These are phyloP conservation scores for Verticillium albo-atrum DNA, from an alignment of 2,329 filamentous ascomycete genomes.

Conservation along the genomic window DNA sequence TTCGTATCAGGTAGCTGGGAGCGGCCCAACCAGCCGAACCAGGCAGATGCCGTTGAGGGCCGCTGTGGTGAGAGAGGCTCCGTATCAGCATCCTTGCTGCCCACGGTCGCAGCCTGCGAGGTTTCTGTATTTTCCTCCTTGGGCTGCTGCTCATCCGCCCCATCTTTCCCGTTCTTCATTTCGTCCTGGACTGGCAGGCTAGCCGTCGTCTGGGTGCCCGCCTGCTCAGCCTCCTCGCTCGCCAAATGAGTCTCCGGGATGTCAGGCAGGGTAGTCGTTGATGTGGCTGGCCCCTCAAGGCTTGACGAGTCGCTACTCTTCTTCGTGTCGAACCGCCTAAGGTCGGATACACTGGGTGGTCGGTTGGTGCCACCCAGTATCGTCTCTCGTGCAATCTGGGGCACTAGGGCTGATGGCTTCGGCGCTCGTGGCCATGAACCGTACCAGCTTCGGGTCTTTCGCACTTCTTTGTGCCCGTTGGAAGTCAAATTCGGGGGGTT, in stretches of 20 bases:
- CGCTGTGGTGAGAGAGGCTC: slow-evolving; percentile 8
- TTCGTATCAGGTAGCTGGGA: slow-evolving; percentile 15
- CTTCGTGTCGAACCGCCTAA: slow-evolving; percentile 46
- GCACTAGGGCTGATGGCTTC: slow-evolving; percentile 55
- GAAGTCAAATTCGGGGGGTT: neutral
- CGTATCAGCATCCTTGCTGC: neutral
- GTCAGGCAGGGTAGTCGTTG: slow-evolving; percentile 22
- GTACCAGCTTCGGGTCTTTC: slow-evolving; percentile 56
- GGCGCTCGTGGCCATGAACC: slow-evolving; percentile 53
- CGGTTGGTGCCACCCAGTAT: slow-evolving; percentile 53
- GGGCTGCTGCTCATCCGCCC: neutral
- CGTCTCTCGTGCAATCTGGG: slow-evolving; percentile 53
- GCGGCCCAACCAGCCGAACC: slow-evolving; percentile 49
- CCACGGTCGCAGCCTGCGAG: neutral
- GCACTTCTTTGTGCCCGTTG: slow-evolving; percentile 10
- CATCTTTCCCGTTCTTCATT: neutral
- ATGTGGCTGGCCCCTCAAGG: slow-evolving; percentile 21
- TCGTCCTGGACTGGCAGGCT: neutral
- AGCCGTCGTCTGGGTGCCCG: neutral
- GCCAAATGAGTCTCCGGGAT: slow-evolving; percentile 18
- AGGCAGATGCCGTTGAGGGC: slow-evolving; percentile 35
- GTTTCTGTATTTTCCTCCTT: neutral
- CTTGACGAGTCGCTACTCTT: slow-evolving; percentile 26
- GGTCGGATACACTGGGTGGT: slow-evolving; percentile 39
- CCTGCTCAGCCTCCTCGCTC: neutral